Percentiles rank a stretch among this genome's conserved stretches.
These are phyloP conservation scores for Coniochaeta sp. DNA, from an alignment of 2,329 filamentous ascomycete genomes.

Conservation along the genomic window DNA sequence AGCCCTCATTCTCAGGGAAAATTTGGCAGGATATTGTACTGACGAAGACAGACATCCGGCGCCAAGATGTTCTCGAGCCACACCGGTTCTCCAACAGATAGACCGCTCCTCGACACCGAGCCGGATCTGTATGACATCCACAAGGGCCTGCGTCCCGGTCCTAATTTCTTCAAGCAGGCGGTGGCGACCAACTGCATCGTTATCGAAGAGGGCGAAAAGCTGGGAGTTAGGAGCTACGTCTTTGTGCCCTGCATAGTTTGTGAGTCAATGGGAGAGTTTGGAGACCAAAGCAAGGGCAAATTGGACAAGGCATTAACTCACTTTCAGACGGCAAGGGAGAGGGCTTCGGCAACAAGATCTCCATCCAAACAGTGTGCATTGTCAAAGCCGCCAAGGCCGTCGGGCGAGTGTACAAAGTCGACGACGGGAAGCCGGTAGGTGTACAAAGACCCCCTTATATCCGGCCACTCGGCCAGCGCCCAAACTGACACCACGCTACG, in stretches of 20 bases:
- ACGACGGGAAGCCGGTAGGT: conserved; percentile 27
- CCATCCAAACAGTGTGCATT: conserved; percentile 44
- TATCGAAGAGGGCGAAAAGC: conserved; percentile 32
- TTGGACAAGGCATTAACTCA: conserved; percentile 25
- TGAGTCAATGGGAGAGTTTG: conserved; percentile 17
- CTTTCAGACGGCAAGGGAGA: conserved; percentile 33
- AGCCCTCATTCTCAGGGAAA: neutral
- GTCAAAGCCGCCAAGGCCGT: conserved; percentile 35
- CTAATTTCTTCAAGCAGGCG: conserved; percentile 19
- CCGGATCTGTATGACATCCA: conserved; percentile 34
- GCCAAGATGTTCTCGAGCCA: conserved; percentile 46
- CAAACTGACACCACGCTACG: neutral
- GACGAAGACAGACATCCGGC: conserved; percentile 31
- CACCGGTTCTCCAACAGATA: conserved; percentile 33
- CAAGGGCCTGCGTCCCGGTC: conserved; percentile 22
- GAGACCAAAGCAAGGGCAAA: conserved; percentile 16
- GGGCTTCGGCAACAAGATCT: conserved; percentile 43
- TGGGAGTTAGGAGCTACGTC: conserved; percentile 42
- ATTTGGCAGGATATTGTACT: neutral
- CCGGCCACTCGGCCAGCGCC: no score
- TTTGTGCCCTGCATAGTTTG: conserved; percentile 47
- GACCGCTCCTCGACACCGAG: conserved; percentile 34
- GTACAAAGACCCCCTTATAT: neutral
- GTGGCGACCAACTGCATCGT: conserved; percentile 32
- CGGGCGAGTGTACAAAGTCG: conserved; percentile 33